Evolutionary conservation across 441 rosid genomes (phyloP), one percentile per base, ranked within the genome.

Genomic region (Capsella rubella): DNA sequence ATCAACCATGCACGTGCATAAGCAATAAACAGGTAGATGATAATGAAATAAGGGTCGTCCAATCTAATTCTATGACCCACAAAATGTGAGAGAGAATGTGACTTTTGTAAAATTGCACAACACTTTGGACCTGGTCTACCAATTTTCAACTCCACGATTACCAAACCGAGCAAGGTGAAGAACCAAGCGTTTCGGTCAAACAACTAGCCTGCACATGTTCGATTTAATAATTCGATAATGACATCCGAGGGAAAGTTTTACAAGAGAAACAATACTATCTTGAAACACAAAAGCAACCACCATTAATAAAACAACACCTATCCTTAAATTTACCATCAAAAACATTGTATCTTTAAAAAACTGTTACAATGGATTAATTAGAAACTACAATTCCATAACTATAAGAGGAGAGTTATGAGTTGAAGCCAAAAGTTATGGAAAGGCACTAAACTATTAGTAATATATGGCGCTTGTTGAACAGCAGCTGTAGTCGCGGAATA

Each of bases 51-150:
- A 65, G 65, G 76, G 79, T 32, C 55, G 47, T 59, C 72, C 53
- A 72, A 71, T 71, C 70, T 72, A 72, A 78, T 67, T 35, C 21
- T 32, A 53, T 67, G 74, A 67, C 78, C 74, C 78, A 72, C 81
- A 67, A 72, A 78, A 78, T 49, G 61, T 59, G 63, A 71, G 68
- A 64, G 53, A 64, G 53, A 66, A 46, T 72, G 54, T 72, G 59
- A 63, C 65, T 72, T 21, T 32, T 64, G 60, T 78, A 46, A 39
- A 39, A 67, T 46, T 16, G 66, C 67, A 54, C 64, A 62, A 39
- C 70, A 78, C 66, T 54, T 25, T 67, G 77, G 69, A 67, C 73
- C 18, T 72, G 65, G 73, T 77, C 77, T 65, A 77, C 64, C 68
- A 32, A 50, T 58, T 71, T 77, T 67, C 67, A 49, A 54, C 69